Conservation (phyloP, 202 grass and related monocot species). For the Brachypodium distachyon region DNA sequence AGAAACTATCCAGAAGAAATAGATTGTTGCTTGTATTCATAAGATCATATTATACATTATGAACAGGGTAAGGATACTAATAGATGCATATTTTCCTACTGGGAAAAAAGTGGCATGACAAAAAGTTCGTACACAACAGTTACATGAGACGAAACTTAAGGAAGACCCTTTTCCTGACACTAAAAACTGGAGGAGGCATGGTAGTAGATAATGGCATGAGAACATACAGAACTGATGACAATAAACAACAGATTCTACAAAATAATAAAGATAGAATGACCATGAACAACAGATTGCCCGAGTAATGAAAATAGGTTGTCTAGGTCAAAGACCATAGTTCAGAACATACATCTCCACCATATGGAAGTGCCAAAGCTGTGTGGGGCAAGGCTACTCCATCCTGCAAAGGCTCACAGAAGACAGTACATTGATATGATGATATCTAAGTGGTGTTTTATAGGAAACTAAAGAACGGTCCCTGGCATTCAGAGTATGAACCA, state of each 20-base stretch:
- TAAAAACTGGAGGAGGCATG: neutral
- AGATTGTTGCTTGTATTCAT: neutral
- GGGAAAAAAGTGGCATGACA: neutral
- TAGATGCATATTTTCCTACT: neutral
- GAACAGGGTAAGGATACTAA: constrained; percentile 1
- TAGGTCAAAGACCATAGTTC: neutral
- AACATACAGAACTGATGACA: neutral
- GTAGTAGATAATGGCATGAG: neutral
- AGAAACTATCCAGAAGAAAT: neutral
- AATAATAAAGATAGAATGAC: neutral
- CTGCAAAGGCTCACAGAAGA: constrained; percentile 34
- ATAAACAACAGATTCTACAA: neutral
- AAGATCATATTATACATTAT: neutral
- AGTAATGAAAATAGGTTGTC: neutral
- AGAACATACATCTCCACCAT: constrained; percentile 78
- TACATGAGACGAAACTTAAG: neutral
- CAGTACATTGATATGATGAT: neutral
- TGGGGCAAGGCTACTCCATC: constrained; percentile 96
- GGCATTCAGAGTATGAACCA: neutral
- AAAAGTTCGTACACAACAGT: neutral
- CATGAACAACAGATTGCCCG: neutral
- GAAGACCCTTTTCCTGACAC: neutral
- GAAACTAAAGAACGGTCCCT: neutral
- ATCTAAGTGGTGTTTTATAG: constrained; percentile 3
- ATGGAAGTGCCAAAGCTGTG: constrained; percentile 73